Base-by-base conservation (phyloP, 2,329 filamentous ascomycete species). In the Aspergillus eucalypticola region DNA sequence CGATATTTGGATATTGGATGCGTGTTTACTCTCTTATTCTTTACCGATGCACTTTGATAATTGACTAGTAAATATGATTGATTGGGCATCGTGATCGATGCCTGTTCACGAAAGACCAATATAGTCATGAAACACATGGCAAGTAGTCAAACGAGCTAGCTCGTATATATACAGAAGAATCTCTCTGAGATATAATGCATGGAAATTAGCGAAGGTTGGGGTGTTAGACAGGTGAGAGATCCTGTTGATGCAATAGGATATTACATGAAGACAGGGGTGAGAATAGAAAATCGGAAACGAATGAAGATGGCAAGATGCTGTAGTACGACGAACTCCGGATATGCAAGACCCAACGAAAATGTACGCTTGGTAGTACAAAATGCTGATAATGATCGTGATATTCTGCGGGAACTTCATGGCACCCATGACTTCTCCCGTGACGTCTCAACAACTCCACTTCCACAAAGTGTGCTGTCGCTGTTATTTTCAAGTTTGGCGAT, bases 331-430 rank as follows among this genome's bases (percentile, higher is more conserved):
- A 56, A 60, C 58, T 56, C 58, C 58, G 21, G 27, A 25, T 42
- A 60, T 56, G 58, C 58, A 51, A 60, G 46, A 44, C 57, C 58
- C 44, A 56, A 56, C 53, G 39, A 44, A 32, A 55, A 46, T 46
- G 39, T 55, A 60, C 58, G 42, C 53, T 60, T 48, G 38, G 17
- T 53, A 54, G 39, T 44, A 52, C 46, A 60, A 52, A 51, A 55
- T 27, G 41, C 39, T 49, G 52, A 44, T 52, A 52, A 60, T 35
- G 54, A 56, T 60, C 58, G 52, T 60, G 52, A 60, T 55, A 52
- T 32, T 46, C 21, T 55, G 53, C 50, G 44, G 55, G 51, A 60
- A 46, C 25, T 44, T 56, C 48, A 60, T 60, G 52, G 35, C 48
- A 55, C 4, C 58, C 58, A 60, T 46, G 49, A 4, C 48, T 60